A percentile compares a stretch with the other conserved stretches of the same genome.
phyloP scores from a whole-genome alignment of 305 asterid genomes.

The Fraxinus ornus region DNA sequence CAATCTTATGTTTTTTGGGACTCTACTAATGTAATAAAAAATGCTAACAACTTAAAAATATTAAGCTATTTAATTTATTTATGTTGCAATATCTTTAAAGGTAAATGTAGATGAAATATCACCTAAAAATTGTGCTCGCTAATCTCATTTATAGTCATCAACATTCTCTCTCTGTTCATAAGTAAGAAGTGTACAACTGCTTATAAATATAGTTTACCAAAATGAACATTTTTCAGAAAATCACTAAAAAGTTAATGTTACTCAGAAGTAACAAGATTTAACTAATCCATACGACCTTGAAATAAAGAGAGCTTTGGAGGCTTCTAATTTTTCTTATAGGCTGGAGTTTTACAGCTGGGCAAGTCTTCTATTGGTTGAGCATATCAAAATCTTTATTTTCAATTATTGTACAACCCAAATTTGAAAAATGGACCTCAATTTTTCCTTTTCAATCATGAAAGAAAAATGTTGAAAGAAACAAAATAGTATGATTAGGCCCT shows the following conservation, averaged over 20 bases:
- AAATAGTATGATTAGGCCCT: not conserved
- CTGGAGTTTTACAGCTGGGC: not conserved
- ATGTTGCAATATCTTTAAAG: not conserved
- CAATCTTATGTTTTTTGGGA: not conserved
- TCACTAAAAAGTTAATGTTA: not conserved
- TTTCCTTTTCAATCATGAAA: conserved; percentile 1
- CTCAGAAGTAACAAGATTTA: not conserved
- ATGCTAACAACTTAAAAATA: not conserved
- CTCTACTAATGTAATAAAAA: not conserved
- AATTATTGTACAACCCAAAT: conserved; percentile 11
- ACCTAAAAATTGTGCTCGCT: not conserved
- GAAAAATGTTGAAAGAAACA: not conserved
- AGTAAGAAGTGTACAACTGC: not conserved
- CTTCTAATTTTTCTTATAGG: not conserved
- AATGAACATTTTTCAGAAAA: not conserved
- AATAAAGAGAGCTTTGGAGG: not conserved
- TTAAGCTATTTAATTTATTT: not conserved
- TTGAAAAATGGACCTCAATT: not conserved
- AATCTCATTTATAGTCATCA: not conserved
- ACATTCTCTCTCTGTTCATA: not conserved
- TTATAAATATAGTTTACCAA: not conserved
- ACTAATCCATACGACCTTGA: not conserved
- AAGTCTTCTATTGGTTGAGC: not conserved
- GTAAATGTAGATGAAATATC: not conserved
- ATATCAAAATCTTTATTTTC: not conserved